Evolutionary conservation across 2,329 filamentous ascomycete genomes (phyloP).

Genomic region (Aspergillus udagawae): DNA sequence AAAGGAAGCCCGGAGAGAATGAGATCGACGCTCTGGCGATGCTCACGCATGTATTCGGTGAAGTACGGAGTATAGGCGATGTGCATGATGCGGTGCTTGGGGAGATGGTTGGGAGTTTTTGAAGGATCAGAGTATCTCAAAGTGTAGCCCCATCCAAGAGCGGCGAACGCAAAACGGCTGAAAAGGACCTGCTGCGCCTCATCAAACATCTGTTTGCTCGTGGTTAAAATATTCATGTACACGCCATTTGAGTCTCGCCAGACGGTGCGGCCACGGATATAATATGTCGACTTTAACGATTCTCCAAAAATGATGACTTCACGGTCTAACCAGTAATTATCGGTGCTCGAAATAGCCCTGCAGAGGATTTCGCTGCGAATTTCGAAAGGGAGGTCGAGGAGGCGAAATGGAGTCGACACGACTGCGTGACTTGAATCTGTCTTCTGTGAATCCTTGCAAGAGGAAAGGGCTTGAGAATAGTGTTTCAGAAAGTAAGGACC

Average conservation of each 20-base stretch:
- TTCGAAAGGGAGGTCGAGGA: constrained; percentile 3
- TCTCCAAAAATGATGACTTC: neutral
- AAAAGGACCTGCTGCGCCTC: constrained; percentile 2
- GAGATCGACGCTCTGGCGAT: neutral
- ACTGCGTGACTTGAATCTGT: neutral
- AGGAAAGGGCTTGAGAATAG: neutral
- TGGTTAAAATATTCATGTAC: neutral
- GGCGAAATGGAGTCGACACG: neutral
- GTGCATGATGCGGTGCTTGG: neutral
- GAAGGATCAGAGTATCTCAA: neutral
- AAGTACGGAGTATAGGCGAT: neutral
- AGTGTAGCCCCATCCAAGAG: neutral
- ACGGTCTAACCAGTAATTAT: constrained; percentile 2
- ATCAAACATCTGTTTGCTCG: neutral
- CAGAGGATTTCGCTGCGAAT: constrained; percentile 1
- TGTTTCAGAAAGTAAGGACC: neutral
- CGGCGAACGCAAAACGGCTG: constrained; percentile 1
- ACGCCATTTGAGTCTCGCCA: neutral
- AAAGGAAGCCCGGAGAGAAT: neutral
- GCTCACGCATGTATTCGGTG: neutral
- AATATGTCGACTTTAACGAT: neutral
- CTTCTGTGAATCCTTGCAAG: neutral
- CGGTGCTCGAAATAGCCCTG: neutral
- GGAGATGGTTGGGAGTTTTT: neutral
- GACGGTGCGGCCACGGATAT: neutral